phyloP scores from a whole-genome alignment of 805 yeast genomes.

The Teunomyces atbi region DNA sequence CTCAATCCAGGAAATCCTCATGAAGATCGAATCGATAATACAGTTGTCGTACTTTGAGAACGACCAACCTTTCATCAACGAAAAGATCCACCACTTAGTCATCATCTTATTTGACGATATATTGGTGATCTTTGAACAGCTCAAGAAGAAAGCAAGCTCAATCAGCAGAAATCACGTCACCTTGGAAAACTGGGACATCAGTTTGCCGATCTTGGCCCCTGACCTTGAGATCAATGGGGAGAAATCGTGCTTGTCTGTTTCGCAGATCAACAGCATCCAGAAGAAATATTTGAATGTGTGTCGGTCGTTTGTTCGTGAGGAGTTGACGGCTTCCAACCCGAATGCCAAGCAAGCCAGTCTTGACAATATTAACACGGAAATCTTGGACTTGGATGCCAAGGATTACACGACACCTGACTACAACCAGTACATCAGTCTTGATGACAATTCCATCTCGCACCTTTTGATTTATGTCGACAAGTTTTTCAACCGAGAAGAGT shows the following conservation, averaged over 20 bases:
- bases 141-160: conserved; percentile 30
- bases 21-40: conserved; percentile 38
- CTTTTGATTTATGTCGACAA: conserved; percentile 37
- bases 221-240: conserved; percentile 15
- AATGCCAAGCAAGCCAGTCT: background rate
- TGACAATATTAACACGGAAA: conserved; percentile 10
- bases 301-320: conserved; percentile 32
- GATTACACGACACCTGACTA: conserved; percentile 37
- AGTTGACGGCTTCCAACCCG: conserved; percentile 15
- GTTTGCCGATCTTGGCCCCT: conserved; percentile 32
- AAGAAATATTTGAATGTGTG: conserved; percentile 39
- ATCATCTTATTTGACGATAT: conserved; percentile 32
- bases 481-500: conserved; percentile 24
- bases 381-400: conserved; percentile 12
- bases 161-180: conserved; percentile 45
- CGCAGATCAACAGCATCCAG: conserved; percentile 35
- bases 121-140: conserved; percentile 27
- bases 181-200: conserved; percentile 43
- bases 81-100: conserved; percentile 16
- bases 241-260: conserved; percentile 15
- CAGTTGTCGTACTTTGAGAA: conserved; percentile 11
- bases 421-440: conserved; percentile 40
- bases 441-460: conserved; percentile 41
- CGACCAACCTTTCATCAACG: conserved; percentile 8
- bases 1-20: conserved; percentile 66